Percentiles rank a stretch among this genome's conserved stretches.
Conservation (phyloP, 2,329 filamentous ascomycete species). For the Colletotrichum zoysiae region DNA sequence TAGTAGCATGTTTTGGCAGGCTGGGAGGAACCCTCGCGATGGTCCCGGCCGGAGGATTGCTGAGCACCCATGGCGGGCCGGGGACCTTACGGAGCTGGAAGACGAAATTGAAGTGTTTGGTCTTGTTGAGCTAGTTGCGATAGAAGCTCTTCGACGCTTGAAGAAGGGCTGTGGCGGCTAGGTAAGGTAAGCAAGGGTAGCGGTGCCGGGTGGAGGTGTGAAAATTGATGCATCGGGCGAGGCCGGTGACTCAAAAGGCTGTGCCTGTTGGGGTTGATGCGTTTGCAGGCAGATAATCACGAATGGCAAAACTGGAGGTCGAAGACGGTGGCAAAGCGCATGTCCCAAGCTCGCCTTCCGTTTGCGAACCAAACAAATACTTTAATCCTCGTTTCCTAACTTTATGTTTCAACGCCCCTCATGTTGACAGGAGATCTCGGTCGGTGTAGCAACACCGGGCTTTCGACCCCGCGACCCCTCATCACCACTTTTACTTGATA, state of each 20-base stretch:
- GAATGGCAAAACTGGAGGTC: not conserved
- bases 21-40: slow-evolving; percentile 44
- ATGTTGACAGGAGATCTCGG: not conserved
- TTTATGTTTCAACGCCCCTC: not conserved
- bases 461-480: slow-evolving; percentile 7
- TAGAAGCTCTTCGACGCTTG: not conserved
- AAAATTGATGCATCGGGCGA: not conserved
- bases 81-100: not conserved
- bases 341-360: not conserved
- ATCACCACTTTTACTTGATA: not conserved
- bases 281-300: not conserved
- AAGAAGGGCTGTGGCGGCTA: not conserved
- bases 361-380: not conserved
- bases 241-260: slow-evolving; percentile 7
- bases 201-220: not conserved
- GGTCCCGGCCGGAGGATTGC: slow-evolving; percentile 61
- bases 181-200: not conserved
- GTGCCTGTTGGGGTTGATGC: not conserved
- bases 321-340: not conserved
- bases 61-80: slow-evolving; percentile 65
- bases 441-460: not conserved
- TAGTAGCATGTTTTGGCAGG: slow-evolving; percentile 82
- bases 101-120: not conserved
- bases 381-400: not conserved
- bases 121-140: not conserved